phyloP scores from a whole-genome alignment of 345 rosid genomes.

The Hibiscus tridactylites region DNA sequence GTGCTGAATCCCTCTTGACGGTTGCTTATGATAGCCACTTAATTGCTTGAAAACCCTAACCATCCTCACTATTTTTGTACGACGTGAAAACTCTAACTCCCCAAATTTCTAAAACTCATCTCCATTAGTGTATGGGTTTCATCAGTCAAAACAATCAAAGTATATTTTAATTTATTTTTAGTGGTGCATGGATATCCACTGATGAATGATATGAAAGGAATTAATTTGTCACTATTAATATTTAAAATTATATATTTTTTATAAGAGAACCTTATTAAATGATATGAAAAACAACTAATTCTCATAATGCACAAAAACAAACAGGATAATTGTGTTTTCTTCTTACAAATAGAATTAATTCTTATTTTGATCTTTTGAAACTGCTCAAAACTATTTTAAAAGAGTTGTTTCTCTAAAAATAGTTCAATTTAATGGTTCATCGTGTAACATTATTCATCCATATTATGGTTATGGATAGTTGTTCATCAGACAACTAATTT shows the following conservation, averaged over 20 bases:
- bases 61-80: no score
- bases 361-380: not conserved
- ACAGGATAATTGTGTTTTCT: not conserved
- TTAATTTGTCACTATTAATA: not conserved
- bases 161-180: no score
- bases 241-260: no score
- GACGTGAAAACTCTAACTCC: no score
- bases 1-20: no score
- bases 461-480: not conserved
- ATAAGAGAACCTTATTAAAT: not conserved
- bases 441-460: not conserved
- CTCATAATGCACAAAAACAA: slow-evolving; percentile 7
- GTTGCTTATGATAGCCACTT: no score
- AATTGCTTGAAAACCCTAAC: no score
- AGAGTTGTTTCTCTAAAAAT: not conserved
- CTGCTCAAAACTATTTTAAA: not conserved
- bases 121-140: not conserved
- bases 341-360: not conserved
- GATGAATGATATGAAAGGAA: not conserved
- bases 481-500: slow-evolving; percentile 1
- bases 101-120: no score
- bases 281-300: not conserved
- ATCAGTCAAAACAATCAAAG: not conserved
- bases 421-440: not conserved
- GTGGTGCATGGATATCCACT: no score